phyloP scores from a whole-genome alignment of 345 rosid species.

The Salix udensis region DNA sequence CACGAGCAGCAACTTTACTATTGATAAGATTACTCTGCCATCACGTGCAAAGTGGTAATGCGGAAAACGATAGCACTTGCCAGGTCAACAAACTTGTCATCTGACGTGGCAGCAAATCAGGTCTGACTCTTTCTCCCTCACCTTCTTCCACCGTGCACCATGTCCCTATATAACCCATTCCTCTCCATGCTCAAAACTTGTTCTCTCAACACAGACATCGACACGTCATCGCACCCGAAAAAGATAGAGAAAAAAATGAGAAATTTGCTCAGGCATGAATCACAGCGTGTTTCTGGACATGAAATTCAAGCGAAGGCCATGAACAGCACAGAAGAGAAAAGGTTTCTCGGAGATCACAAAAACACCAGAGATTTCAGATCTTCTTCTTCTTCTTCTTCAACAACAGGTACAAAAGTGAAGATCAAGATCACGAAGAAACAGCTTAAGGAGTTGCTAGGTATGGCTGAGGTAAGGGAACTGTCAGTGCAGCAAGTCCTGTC shows the following conservation, averaged over 20 bases:
- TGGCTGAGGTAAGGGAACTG: constrained; percentile 34
- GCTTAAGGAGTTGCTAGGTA: constrained; percentile 47
- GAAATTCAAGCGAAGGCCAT: neutral
- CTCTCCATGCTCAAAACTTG: constrained; percentile 8
- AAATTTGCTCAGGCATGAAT: constrained; percentile 40
- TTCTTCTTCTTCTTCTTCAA: constrained; percentile 5
- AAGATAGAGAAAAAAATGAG: constrained; percentile 29
- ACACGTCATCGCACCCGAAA: neutral
- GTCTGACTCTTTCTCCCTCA: constrained; percentile 28
- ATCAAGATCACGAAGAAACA: constrained; percentile 56
- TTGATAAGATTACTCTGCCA: neutral
- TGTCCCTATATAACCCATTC: neutral
- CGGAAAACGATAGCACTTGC: constrained; percentile 34
- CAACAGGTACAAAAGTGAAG: constrained; percentile 33
- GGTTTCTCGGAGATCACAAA: constrained; percentile 4
- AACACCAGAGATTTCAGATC: neutral
- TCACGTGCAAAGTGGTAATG: constrained; percentile 11
- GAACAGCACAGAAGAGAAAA: constrained; percentile 5
- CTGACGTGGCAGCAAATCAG: constrained; percentile 38
- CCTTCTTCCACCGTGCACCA: neutral
- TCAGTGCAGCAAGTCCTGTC: constrained; percentile 42
- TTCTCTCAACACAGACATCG: neutral
- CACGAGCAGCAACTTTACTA: neutral
- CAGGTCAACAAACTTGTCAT: constrained; percentile 30
- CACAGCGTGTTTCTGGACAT: constrained; percentile 4